These are phyloP conservation scores for Botryosphaeria dothidea DNA, from an alignment of 2,329 filamentous ascomycete genomes.

Conservation along the genomic window DNA sequence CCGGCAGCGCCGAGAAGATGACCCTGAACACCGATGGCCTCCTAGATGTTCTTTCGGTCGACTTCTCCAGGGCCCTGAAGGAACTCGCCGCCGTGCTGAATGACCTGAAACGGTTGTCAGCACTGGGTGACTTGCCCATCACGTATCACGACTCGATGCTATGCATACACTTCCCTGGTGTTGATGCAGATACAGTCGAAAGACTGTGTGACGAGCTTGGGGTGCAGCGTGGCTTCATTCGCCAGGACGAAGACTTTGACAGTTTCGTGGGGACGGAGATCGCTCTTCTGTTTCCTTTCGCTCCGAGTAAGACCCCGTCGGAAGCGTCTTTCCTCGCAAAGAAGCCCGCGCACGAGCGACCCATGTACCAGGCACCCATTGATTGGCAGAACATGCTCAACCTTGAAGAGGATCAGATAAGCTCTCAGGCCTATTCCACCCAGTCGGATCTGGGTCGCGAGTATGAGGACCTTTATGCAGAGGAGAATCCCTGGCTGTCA, in stretches of 20 bases:
- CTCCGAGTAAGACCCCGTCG: conserved; percentile 59
- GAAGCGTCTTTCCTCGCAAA: conserved; percentile 48
- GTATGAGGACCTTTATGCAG: conserved; percentile 40
- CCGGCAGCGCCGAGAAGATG: conserved; percentile 43
- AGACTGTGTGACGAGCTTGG: conserved; percentile 82
- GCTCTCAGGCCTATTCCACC: conserved; percentile 38
- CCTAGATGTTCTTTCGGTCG: conserved; percentile 78
- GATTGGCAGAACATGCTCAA: conserved; percentile 62
- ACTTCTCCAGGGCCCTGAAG: conserved; percentile 84
- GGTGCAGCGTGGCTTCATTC: conserved; percentile 75
- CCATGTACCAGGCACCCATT: conserved; percentile 43
- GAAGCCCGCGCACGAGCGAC: conserved; percentile 35
- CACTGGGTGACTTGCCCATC: conserved; percentile 81
- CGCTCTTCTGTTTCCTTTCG: conserved; percentile 83
- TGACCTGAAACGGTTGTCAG: conserved; percentile 76
- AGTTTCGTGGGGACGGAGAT: conserved; percentile 66
- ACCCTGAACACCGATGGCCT: conserved; percentile 81
- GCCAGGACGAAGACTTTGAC: conserved; percentile 78
- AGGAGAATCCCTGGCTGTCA: conserved; percentile 56
- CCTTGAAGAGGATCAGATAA: conserved; percentile 26
- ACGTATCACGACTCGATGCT: conserved; percentile 68
- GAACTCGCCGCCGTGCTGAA: conserved; percentile 77
- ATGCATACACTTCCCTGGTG: conserved; percentile 86
- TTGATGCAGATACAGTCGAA: conserved; percentile 80
- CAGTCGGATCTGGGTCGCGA: conserved; percentile 42